Evolutionary conservation across 306 rosid genomes (phyloP), one percentile per base, ranked within the genome.

Genomic region (Rosa lucieae): DNA sequence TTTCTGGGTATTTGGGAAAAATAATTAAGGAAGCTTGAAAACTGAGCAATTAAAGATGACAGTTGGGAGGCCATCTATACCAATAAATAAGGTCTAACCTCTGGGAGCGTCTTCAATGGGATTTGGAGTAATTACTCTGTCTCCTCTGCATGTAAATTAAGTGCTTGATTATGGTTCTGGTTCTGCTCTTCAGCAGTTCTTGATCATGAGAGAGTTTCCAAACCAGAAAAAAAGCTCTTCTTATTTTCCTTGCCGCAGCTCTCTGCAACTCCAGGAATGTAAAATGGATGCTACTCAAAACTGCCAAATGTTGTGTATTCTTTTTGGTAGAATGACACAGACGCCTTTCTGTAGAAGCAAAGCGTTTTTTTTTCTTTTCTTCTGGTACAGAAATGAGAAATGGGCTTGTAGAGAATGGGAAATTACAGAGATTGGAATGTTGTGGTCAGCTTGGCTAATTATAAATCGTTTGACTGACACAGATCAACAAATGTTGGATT

Each of bases 1-100:
- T 15, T 72, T 65, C 35, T 74, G 80, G 65, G 10, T 3, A 58
- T 58, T 10, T 58, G 65, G 65, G 65, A 58, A 73, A 70, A 72
- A 15, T 14, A 46, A 18, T 26, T 51, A 9, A 68, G 72, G 79
- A 18, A 58, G 72, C 72, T 63, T 63, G 59, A 29, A 18, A 74
- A 83, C 81, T 82, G 91, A 85, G 83, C 52, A 77, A 82, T 81
- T 89, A 86, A 86, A 84, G 89, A 73, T 78, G 77, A 88, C 77
- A 47, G 98, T 88, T 93, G 97, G 97, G 85, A 79, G 8, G 85
- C 77, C 89, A 91, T 86, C 87, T 8, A 82, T 78, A 59, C 71
- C 84, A 88, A 83, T 92, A 79, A 92, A 95, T 95, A 35, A 32
- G 10, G 70, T 14, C 44, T 35, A 29, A 65, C 70, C 70, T 35